These are phyloP conservation scores for Termitomyces bulborhizus DNA, from an alignment of 768 basidiomycete species.

Conservation along the genomic window DNA sequence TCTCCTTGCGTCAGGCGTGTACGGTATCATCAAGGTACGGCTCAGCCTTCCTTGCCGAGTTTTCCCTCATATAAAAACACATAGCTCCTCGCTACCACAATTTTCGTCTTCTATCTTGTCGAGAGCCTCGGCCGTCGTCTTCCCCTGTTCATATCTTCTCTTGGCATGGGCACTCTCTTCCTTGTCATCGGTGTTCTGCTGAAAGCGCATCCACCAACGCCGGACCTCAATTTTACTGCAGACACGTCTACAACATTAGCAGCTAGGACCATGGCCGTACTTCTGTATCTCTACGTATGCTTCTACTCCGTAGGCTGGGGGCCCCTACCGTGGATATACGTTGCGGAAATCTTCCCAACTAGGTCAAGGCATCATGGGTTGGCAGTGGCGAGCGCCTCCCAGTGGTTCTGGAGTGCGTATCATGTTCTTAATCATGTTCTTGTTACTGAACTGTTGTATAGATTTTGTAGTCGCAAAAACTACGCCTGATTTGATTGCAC, in stretches of 20 bases:
- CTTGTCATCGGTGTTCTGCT: slow-evolving; percentile 81
- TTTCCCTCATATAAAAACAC: not conserved
- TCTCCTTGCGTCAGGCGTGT: slow-evolving; percentile 71
- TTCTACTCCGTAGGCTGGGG: slow-evolving; percentile 87
- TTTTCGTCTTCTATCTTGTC: slow-evolving; percentile 62
- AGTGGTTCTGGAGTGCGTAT: slow-evolving; percentile 71
- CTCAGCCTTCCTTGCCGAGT: no score
- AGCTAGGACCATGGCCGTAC: slow-evolving; percentile 75
- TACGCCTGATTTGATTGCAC: slow-evolving; percentile 56
- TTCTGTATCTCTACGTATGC: slow-evolving; percentile 81
- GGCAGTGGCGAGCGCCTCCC: slow-evolving; percentile 66
- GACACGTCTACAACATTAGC: slow-evolving; percentile 47
- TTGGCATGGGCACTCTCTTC: slow-evolving; percentile 77
- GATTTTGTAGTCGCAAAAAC: slow-evolving; percentile 70
- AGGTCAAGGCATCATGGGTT: slow-evolving; percentile 78
- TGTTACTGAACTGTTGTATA: slow-evolving; percentile 14
- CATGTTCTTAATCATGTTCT: slow-evolving; percentile 13
- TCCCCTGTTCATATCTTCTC: slow-evolving; percentile 64
- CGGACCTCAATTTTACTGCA: slow-evolving; percentile 18
- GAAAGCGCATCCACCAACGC: slow-evolving; percentile 60
- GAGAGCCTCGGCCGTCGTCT: slow-evolving; percentile 62
- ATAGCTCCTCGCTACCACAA: slow-evolving; percentile 50
- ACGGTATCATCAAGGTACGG: slow-evolving; percentile 24
- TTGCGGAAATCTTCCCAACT: slow-evolving; percentile 83
- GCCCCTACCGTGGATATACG: slow-evolving; percentile 55